These are phyloP conservation scores for Chrysanthemum makinoi DNA, from an alignment of 129 eudicot species.

Conservation along the genomic window DNA sequence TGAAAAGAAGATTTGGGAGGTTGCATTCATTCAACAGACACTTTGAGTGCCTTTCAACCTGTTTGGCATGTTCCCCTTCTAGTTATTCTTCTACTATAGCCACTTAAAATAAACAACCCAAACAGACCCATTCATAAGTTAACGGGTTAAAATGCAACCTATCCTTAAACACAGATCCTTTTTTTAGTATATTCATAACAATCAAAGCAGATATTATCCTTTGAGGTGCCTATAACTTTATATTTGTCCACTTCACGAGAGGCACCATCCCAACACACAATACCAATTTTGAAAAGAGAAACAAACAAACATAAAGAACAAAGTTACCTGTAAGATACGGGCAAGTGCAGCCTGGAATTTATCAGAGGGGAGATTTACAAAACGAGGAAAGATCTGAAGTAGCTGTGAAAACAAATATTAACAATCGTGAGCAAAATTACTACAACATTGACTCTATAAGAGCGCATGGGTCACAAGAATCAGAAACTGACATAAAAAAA, in stretches of 20 bases:
- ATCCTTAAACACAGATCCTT: not conserved
- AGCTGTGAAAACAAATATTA: constrained; percentile 44
- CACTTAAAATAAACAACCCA: no score
- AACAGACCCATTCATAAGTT: not conserved
- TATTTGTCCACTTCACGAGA: constrained; percentile 1
- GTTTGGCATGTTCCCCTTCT: no score
- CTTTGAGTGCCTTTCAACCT: no score
- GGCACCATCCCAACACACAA: not conserved
- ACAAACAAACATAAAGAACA: not conserved
- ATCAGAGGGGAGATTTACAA: constrained; percentile 81
- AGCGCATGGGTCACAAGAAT: not conserved
- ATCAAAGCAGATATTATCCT: not conserved
- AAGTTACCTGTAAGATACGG: constrained; percentile 69
- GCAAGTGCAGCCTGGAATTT: no score
- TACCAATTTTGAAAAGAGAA: not conserved
- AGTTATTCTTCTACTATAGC: no score
- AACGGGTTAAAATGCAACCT: not conserved
- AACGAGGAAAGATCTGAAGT: constrained; percentile 46
- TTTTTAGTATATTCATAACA: not conserved
- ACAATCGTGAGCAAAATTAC: not conserved
- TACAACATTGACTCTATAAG: constrained; percentile 7
- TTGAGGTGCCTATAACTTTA: not conserved
- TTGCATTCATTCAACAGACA: no score
- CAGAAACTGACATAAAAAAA: not conserved
- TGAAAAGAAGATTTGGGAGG: no score